Evolutionary conservation across 2,329 filamentous ascomycete species (phyloP), one percentile per base, ranked within the genome.

Genomic region (Alternaria ventricosa): DNA sequence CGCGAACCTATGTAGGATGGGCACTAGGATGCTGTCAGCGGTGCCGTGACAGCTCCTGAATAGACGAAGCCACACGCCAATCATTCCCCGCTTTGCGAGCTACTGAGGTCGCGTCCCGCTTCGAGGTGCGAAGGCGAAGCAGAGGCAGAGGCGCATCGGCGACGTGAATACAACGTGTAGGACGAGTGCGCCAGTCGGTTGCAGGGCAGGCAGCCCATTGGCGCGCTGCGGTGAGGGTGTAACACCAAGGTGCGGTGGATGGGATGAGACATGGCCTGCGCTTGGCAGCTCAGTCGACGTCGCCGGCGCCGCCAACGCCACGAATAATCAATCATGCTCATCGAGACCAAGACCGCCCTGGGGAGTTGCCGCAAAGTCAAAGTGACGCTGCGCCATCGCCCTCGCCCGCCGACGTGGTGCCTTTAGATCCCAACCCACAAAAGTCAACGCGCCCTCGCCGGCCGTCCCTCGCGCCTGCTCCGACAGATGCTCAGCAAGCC

Each of bases 401-500:
- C 61, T 50, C 54, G 61, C 49, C 49, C 13, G 49, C 49, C 49
- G 49, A 53, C 49, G 49, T 53, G 20, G 49, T 53, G 49, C 49
- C 49, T 41, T 25, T 53, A 53, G 49, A 41, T 33, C 49, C 49
- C 33, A 36, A 53, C 28, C 49, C 49, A 53, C 36, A 41, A 41
- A 41, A 36, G 49, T 53, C 49, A 36, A 36, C 33, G 49, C 50
- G 53, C 33, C 53, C 36, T 41, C 20, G 23, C 33, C 30, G 44
- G 30, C 53, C 22, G 27, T 61, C 51, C 33, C 28, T 44, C 33
- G 55, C 61, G 54, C 55, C 59, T 47, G 51, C 60, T 59, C 65
- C 69, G 58, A 70, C 68, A 65, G 64, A 76, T 75, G 75, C 73
- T 69, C 59, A 69, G 68, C 62, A 70, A 61, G 70, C 65, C 67